A percentile compares a stretch with the other conserved stretches of the same genome.
These are phyloP conservation scores for Phytophthora crassamura DNA, from an alignment of 352 stramenopile species.

Conservation along the genomic window DNA sequence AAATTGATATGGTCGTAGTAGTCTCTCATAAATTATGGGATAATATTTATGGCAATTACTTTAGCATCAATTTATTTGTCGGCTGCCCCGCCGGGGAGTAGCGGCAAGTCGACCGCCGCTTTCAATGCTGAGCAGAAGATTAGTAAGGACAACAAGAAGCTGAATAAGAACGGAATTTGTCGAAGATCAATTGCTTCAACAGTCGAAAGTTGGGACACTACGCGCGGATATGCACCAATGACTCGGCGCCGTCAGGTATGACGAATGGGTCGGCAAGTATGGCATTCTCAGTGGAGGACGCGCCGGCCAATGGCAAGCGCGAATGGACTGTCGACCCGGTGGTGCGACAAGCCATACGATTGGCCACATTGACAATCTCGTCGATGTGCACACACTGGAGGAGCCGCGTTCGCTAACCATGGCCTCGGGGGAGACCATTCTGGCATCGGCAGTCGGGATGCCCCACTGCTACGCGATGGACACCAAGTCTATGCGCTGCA, in stretches of 20 bases:
- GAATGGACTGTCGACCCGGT: slow-evolving; percentile 9
- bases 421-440: background rate
- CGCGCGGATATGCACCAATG: slow-evolving; percentile 6
- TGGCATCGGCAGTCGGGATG: background rate
- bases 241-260: background rate
- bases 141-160: background rate
- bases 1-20: too few relatives aligned
- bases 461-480: background rate
- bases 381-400: background rate
- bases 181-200: slow-evolving; percentile 17
- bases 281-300: slow-evolving; percentile 13
- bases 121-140: too few relatives aligned
- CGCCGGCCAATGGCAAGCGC: slow-evolving; percentile 1
- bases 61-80: too few relatives aligned
- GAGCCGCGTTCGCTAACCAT: slow-evolving; percentile 6
- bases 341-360: slow-evolving; percentile 12
- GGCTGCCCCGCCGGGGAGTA: too few relatives aligned
- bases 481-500: slow-evolving; percentile 9
- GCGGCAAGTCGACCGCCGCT: too few relatives aligned
- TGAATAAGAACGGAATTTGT: slow-evolving; percentile 13
- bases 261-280: slow-evolving; percentile 7
- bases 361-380: slow-evolving; percentile 13
- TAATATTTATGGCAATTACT: too few relatives aligned
- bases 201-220: slow-evolving; percentile 5
- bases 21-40: too few relatives aligned